Evolutionary conservation across 495 filamentous ascomycete species (phyloP).

Genomic region (Daldinia vernicosa): DNA sequence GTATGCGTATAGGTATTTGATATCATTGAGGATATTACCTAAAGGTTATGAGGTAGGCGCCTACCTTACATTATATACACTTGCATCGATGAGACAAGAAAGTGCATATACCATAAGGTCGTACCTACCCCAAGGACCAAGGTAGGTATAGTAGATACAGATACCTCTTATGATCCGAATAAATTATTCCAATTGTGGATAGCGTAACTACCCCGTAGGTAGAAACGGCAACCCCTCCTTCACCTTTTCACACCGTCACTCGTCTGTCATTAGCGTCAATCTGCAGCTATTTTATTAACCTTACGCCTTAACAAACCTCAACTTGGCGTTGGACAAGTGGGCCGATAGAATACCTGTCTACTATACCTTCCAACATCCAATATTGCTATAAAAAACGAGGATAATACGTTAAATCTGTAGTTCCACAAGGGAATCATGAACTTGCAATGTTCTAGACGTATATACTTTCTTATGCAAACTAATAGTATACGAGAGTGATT

Average conservation of each 20-base stretch:
- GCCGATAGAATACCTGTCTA: not conserved
- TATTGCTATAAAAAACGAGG: not conserved
- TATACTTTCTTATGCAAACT: slow-evolving; percentile 1
- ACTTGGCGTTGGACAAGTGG: not conserved
- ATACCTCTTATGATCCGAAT: not conserved
- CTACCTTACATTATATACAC: not conserved
- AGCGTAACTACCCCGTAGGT: slow-evolving; percentile 10
- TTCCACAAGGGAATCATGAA: not conserved
- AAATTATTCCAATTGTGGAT: slow-evolving; percentile 27
- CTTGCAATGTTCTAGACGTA: not conserved
- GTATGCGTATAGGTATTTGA: not conserved
- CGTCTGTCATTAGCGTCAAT: slow-evolving; percentile 30
- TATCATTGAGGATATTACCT: not conserved
- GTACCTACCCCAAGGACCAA: not conserved
- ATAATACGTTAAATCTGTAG: not conserved
- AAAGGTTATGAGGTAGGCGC: not conserved
- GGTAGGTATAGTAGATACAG: not conserved
- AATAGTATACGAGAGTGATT: slow-evolving; percentile 21
- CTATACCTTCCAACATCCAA: not conserved
- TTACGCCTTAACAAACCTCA: slow-evolving; percentile 1
- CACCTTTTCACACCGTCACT: slow-evolving; percentile 37
- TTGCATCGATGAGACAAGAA: not conserved
- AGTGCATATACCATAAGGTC: not conserved
- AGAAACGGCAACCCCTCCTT: slow-evolving; percentile 27
- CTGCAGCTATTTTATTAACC: slow-evolving; percentile 12